These are phyloP conservation scores for Beta macrorhiza DNA, from an alignment of 179 eudicot species.

Conservation along the genomic window DNA sequence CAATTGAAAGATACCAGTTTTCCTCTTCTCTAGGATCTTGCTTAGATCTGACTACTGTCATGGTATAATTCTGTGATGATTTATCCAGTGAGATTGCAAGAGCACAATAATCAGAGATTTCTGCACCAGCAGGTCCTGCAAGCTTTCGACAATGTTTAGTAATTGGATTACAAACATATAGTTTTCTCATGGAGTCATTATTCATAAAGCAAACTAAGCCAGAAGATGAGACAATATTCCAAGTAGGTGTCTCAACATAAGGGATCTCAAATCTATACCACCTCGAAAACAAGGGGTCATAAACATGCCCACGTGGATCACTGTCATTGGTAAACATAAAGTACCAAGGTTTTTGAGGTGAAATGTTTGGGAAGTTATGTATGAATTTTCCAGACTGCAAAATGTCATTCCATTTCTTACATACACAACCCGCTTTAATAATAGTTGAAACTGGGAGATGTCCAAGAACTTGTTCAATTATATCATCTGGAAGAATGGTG, in stretches of 20 bases:
- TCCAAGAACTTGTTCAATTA: conserved; percentile 34
- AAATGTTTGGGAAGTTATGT: background rate
- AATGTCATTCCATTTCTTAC: conserved; percentile 41
- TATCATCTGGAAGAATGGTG: conserved; percentile 38
- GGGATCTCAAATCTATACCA: conserved; percentile 39
- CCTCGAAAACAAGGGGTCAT: conserved; percentile 33
- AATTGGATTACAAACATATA: conserved; percentile 40
- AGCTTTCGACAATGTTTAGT: conserved; percentile 28
- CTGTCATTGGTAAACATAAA: conserved; percentile 38
- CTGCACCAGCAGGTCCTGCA: conserved; percentile 25
- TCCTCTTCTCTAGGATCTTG: conserved; percentile 25
- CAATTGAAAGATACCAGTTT: conserved; percentile 30
- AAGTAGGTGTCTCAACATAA: conserved; percentile 15
- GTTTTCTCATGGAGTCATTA: conserved; percentile 20
- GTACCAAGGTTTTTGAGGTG: conserved; percentile 40
- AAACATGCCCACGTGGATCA: conserved; percentile 34
- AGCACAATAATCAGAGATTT: conserved; percentile 30
- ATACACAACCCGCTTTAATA: conserved; percentile 33
- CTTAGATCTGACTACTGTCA: conserved; percentile 35
- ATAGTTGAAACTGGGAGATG: conserved; percentile 34
- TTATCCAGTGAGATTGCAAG: conserved; percentile 33
- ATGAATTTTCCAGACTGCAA: conserved; percentile 31
- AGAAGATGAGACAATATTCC: conserved; percentile 35
- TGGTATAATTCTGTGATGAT: conserved; percentile 26
- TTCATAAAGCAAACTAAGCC: conserved; percentile 46